Percentiles rank a stretch among this genome's conserved stretches.
phyloP scores from a whole-genome alignment of 1,139 yeast species.

The Arxiozyma slooffiae region DNA sequence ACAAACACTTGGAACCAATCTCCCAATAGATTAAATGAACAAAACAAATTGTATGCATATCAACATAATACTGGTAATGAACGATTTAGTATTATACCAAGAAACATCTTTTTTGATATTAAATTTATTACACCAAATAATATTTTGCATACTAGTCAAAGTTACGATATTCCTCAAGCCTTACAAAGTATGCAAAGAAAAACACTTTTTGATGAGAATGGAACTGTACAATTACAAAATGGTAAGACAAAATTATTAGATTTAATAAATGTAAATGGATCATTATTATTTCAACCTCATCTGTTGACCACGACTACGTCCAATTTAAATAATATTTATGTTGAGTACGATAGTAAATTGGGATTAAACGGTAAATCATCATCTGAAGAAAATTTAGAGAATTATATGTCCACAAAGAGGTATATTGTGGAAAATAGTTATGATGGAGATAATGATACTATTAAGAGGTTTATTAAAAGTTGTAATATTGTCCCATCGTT shows the following conservation, averaged over 20 bases:
- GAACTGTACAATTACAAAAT: background rate
- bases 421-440: slow-evolving; percentile 43
- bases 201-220: background rate
- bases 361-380: slow-evolving; percentile 1
- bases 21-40: slow-evolving; percentile 9
- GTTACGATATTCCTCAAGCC: slow-evolving; percentile 2
- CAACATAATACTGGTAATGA: slow-evolving; percentile 19
- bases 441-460: slow-evolving; percentile 55
- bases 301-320: slow-evolving; percentile 44
- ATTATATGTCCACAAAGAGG: slow-evolving; percentile 5
- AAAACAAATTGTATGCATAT: slow-evolving; percentile 11
- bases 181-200: background rate
- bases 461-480: slow-evolving; percentile 46
- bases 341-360: slow-evolving; percentile 39
- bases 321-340: slow-evolving; percentile 52
- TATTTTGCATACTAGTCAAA: background rate
- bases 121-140: slow-evolving; percentile 12
- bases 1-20: slow-evolving; percentile 28
- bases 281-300: slow-evolving; percentile 27
- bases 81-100: slow-evolving; percentile 42
- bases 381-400: background rate
- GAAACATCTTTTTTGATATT: slow-evolving; percentile 60
- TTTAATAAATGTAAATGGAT: slow-evolving; percentile 26
- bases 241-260: background rate
- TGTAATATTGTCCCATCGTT: slow-evolving; percentile 48